Conservation (phyloP, 2,329 filamentous ascomycete species). For the Diaporthe helianthi region DNA sequence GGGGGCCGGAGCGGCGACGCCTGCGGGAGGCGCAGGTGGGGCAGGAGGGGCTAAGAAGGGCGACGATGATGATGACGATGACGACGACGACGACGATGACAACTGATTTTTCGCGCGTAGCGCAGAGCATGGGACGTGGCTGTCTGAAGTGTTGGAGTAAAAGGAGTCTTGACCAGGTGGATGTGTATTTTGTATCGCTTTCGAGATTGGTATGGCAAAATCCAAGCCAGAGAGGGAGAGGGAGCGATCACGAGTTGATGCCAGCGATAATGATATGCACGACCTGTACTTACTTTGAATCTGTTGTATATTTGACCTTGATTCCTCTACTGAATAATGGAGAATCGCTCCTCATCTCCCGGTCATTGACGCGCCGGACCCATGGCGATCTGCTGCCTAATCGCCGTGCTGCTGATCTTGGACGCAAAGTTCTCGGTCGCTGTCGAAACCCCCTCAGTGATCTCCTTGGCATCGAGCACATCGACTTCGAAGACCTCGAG, state of each 20-base stretch:
- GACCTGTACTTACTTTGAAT: conserved; percentile 12
- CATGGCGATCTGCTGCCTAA: conserved; percentile 61
- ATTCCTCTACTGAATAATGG: conserved; percentile 8
- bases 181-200: neutral
- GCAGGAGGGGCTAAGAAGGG: no score
- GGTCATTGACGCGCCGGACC: conserved; percentile 33
- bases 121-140: neutral
- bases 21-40: no score
- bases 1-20: neutral
- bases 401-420: conserved; percentile 93
- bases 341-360: neutral
- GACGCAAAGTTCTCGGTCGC: conserved; percentile 70
- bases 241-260: neutral
- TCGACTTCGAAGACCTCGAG: conserved; percentile 89
- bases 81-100: neutral
- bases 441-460: conserved; percentile 50
- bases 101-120: neutral
- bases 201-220: neutral
- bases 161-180: neutral
- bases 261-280: neutral
- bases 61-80: neutral
- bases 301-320: conserved; percentile 3
- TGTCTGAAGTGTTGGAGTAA: neutral
- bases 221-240: neutral
- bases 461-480: conserved; percentile 75